These are phyloP conservation scores for Pichia thaimueangensis DNA, from an alignment of 805 yeast species.

Conservation along the genomic window DNA sequence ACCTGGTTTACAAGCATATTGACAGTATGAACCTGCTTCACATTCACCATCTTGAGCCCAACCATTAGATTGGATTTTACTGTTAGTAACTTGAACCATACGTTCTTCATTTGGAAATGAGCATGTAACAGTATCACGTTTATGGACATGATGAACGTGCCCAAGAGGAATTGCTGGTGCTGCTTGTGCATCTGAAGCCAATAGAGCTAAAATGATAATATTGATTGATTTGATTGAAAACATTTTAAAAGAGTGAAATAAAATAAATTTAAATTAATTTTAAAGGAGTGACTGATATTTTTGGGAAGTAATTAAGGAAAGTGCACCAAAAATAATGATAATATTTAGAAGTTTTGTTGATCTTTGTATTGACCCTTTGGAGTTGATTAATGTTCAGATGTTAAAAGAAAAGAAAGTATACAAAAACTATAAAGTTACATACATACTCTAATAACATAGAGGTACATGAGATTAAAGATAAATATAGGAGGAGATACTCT, in stretches of 20 bases:
- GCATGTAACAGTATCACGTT: constrained; percentile 33
- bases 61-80: constrained; percentile 61
- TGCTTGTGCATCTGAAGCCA: constrained; percentile 1
- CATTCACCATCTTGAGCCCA: constrained; percentile 85
- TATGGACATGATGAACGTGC: constrained; percentile 13
- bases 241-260: too few relatives aligned
- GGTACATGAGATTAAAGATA: too few relatives aligned
- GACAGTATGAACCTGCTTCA: constrained; percentile 75
- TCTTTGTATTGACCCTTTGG: too few relatives aligned
- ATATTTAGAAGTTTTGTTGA: too few relatives aligned
- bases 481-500: too few relatives aligned
- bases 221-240: constrained; percentile 8
- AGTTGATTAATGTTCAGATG: too few relatives aligned
- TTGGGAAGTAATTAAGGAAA: too few relatives aligned
- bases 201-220: constrained; percentile 1
- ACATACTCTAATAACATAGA: too few relatives aligned
- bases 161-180: constrained; percentile 4
- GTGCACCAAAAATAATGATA: too few relatives aligned
- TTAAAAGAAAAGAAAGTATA: too few relatives aligned
- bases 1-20: constrained; percentile 89
- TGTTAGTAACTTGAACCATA: constrained; percentile 52
- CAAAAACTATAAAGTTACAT: too few relatives aligned
- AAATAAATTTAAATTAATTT: not conserved
- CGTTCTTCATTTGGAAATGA: constrained; percentile 62
- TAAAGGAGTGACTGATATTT: constrained; percentile 8